Base-by-base conservation (phyloP, 345 rosid genomes). In the Crucihimalaya himalaica region DNA sequence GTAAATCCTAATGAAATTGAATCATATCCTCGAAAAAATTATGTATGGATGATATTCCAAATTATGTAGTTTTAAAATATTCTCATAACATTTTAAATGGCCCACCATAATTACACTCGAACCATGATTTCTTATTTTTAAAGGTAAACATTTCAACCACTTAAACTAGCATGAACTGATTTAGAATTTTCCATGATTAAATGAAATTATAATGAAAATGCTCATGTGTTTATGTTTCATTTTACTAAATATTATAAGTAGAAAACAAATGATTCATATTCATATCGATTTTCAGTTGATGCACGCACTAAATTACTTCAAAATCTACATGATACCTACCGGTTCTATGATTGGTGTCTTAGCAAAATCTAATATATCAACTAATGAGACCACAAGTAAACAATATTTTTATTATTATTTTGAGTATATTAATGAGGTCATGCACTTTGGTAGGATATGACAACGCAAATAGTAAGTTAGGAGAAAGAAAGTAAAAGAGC, bases 341-440 rank as follows among this genome's bases (percentile, higher is more conserved):
- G 60, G 59, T 50, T 35, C 16, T 51, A 20, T 66, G 47, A 6
- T 19, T 64, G 28, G 28, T 14, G 57, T 64, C 28, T 19, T 47
- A 32, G 58, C 58, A 48, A 10, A 8, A 32, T 15, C 21, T 50
- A 48, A 32, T 47, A 68, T n/a, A 13, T 16, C 14, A 10, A 15
- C 25, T 13, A 42, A 18, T 39, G 42, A 53, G 28, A 68, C 20
- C 27, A 28, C n/a, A 40, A 56, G 21, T 19, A 29, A 39, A 56
- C 20, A 42, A 42, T 18, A n/a, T n/a, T n/a, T n/a, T n/a, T n/a
- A n/a, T n/a, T n/a, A n/a, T n/a, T n/a, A n/a, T n/a, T n/a, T n/a
- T n/a, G n/a, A n/a, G n/a, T n/a, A n/a, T n/a, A 59, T 25, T 42
- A 43, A 42, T 66, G 70, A 72, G 35, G 70, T 72, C 55, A 62